Percentiles rank a stretch among this genome's conserved stretches.
These are phyloP conservation scores for Vitis hybrid DNA, from an alignment of 177 flowering plant species.

Conservation along the genomic window DNA sequence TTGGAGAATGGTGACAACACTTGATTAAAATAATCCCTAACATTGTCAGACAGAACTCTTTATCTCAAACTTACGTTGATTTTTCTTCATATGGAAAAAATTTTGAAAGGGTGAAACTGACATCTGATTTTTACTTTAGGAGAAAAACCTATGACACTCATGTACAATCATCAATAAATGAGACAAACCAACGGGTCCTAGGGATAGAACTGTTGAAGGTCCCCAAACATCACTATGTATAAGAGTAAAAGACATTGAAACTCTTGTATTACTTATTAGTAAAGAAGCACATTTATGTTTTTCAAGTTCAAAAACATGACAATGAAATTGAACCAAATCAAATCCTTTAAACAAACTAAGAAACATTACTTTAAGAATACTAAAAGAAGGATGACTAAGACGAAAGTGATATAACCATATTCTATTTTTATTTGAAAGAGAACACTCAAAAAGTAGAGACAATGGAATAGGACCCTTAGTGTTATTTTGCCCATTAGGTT, in stretches of 20 bases:
- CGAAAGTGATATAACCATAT: too few relatives aligned
- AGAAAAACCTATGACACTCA: background rate
- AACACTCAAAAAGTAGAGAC: too few relatives aligned
- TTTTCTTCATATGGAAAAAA: background rate
- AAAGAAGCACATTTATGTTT: background rate
- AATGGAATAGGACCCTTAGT: background rate
- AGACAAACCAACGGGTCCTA: background rate
- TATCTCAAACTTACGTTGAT: background rate
- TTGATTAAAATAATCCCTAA: too few relatives aligned
- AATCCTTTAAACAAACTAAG: background rate
- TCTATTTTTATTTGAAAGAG: too few relatives aligned
- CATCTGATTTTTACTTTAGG: background rate
- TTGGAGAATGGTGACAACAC: background rate
- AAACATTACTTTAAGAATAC: background rate
- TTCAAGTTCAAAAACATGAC: background rate
- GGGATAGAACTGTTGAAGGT: background rate
- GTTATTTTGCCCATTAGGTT: background rate
- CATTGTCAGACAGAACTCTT: too few relatives aligned
- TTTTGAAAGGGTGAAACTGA: background rate
- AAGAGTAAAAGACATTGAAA: background rate
- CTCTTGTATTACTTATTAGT: background rate
- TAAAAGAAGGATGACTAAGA: too few relatives aligned
- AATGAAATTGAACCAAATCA: background rate
- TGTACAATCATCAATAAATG: background rate
- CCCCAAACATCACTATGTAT: background rate